Conservation (phyloP, 306 rosid species). For the Oemleria cerasiformis region DNA sequence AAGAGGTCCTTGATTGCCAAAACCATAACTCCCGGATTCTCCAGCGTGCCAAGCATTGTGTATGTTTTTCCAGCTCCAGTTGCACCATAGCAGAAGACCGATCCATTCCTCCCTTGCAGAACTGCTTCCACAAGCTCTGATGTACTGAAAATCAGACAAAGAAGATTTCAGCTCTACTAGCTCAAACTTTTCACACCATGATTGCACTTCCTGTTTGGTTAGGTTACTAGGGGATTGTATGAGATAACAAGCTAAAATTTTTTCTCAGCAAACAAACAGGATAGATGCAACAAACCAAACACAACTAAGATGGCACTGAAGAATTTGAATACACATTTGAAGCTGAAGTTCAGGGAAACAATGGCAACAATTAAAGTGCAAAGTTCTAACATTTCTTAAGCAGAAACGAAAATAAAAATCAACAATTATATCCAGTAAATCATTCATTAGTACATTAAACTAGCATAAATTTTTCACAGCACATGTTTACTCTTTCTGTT, state of each 20-base stretch:
- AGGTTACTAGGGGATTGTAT: no score
- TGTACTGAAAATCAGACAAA: slow-evolving; percentile 45
- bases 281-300: background rate
- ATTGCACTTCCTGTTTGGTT: no score
- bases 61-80: slow-evolving; percentile 98
- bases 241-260: background rate
- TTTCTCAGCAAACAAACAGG: background rate
- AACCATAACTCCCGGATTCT: slow-evolving; percentile 98
- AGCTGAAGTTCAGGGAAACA: background rate
- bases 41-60: slow-evolving; percentile 91
- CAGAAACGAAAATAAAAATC: background rate
- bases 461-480: background rate
- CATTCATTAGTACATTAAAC: background rate
- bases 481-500: background rate
- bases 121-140: slow-evolving; percentile 92
- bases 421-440: background rate
- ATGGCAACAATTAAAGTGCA: background rate
- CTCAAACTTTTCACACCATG: no score
- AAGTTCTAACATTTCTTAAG: background rate
- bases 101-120: slow-evolving; percentile 92
- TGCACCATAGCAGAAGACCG: slow-evolving; percentile 96
- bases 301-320: background rate
- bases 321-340: background rate
- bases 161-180: no score
- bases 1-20: slow-evolving; percentile 94